Conservation (phyloP, 768 basidiomycete genomes). For the Phaffia australis region DNA sequence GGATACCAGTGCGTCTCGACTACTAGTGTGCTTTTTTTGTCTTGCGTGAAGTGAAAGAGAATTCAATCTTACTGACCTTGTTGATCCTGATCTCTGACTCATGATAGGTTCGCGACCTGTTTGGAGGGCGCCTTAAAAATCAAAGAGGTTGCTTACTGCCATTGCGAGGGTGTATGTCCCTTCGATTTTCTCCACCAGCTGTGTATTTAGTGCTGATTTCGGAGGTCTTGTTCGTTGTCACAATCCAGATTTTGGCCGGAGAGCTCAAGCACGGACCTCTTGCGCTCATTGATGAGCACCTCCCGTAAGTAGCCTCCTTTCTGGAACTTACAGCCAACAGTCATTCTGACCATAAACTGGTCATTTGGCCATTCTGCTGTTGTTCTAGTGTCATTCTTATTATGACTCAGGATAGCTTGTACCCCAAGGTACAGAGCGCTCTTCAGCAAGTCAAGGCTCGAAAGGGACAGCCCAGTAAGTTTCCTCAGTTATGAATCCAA, state of each 20-base stretch:
- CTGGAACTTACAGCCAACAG: too few species aligned
- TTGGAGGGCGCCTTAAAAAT: slow-evolving; percentile 98
- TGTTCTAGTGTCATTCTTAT: slow-evolving; percentile 66
- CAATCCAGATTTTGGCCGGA: slow-evolving; percentile 77
- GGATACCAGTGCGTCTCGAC: slow-evolving; percentile 61
- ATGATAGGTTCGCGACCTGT: slow-evolving; percentile 73
- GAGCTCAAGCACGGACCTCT: slow-evolving; percentile 98
- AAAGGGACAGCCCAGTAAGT: slow-evolving; percentile 58
- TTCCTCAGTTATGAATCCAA: not conserved
- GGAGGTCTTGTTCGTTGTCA: slow-evolving; percentile 2
- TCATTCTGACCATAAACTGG: not conserved
- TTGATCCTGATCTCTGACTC: too few species aligned
- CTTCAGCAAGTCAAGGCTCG: slow-evolving; percentile 95
- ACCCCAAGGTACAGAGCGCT: slow-evolving; percentile 95
- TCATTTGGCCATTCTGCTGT: not conserved
- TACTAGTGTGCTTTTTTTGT: not conserved
- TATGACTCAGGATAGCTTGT: slow-evolving; percentile 97
- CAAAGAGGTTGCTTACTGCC: slow-evolving; percentile 89
- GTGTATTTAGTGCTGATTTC: not conserved
- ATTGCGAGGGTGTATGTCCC: slow-evolving; percentile 40
- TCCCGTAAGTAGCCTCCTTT: slow-evolving; percentile 47
- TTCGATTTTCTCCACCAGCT: not conserved
- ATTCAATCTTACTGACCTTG: slow-evolving; percentile 14
- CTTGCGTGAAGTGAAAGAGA: not conserved
- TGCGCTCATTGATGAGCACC: slow-evolving; percentile 94